Evolutionary conservation across 1,139 yeast species (phyloP).

Genomic region (Kurtzmaniella quercitrusa): DNA sequence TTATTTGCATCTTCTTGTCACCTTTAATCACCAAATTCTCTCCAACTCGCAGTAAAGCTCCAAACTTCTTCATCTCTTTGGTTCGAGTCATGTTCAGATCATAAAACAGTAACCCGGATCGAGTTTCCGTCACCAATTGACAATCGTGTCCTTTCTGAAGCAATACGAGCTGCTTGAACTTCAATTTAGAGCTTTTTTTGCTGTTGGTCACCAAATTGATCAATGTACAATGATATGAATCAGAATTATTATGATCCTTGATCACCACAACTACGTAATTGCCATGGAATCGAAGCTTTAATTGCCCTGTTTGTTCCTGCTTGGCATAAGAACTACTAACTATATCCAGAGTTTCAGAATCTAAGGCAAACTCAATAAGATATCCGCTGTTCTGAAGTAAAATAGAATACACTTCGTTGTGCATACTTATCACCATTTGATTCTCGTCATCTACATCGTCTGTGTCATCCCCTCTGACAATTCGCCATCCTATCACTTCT

Average conservation of each 20-base stretch:
- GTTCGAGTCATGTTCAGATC: not conserved
- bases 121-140: conserved; percentile 1
- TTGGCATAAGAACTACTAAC: not conserved
- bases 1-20: not conserved
- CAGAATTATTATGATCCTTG: not conserved
- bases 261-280: not conserved
- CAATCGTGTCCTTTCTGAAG: not conserved
- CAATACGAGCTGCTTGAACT: not conserved
- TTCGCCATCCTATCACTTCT: conserved; percentile 5
- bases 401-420: not conserved
- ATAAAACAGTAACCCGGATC: not conserved
- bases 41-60: not conserved
- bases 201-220: not conserved
- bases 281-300: not conserved
- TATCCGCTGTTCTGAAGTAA: not conserved
- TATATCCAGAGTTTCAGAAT: not conserved
- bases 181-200: not conserved
- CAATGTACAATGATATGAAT: not conserved
- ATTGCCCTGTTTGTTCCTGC: not conserved
- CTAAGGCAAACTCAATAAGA: not conserved
- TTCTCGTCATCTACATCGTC: not conserved
- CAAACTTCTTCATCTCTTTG: conserved; percentile 1
- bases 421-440: too few relatives aligned
- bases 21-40: not conserved
- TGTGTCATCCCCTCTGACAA: not conserved